Conservation (phyloP, 2,329 filamentous ascomycete genomes). For the Immersiporthe knoxdaviesiana region DNA sequence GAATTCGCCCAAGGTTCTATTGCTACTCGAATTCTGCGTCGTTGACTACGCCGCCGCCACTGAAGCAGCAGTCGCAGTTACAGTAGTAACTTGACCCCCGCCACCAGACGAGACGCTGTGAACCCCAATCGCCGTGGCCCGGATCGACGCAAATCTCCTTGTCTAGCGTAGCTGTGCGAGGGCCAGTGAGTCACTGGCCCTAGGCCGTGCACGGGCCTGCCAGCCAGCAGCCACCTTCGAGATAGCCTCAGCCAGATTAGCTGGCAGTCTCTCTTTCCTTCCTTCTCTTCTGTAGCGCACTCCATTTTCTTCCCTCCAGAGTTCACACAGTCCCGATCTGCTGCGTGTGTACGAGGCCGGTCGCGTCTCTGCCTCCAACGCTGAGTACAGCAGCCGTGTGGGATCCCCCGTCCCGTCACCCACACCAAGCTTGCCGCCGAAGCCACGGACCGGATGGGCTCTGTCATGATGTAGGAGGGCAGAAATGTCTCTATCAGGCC, state of each 20-base stretch:
- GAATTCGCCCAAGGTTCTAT: no score
- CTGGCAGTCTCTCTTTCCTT: no score
- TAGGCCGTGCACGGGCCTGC: no score
- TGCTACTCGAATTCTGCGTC: neutral
- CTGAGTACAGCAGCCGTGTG: slow-evolving; percentile 12
- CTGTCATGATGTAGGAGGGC: neutral
- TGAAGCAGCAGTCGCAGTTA: neutral
- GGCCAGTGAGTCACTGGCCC: no score
- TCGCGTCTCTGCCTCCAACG: neutral
- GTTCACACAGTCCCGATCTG: no score
- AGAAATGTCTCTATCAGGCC: slow-evolving; percentile 1
- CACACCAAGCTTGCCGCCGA: slow-evolving; percentile 7
- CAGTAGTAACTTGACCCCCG: no score
- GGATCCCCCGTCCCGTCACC: slow-evolving; percentile 11
- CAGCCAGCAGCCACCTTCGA: no score
- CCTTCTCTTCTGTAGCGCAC: no score
- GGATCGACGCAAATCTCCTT: neutral
- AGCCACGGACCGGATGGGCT: slow-evolving; percentile 4
- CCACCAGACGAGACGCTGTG: no score
- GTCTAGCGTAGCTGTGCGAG: neutral
- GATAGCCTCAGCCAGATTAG: no score
- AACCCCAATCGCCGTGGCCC: neutral
- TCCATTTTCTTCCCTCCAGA: no score
- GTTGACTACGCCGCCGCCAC: neutral
- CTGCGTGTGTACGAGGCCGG: neutral